phyloP scores from a whole-genome alignment of 768 basidiomycete species.

The Boletus reticulatus region DNA sequence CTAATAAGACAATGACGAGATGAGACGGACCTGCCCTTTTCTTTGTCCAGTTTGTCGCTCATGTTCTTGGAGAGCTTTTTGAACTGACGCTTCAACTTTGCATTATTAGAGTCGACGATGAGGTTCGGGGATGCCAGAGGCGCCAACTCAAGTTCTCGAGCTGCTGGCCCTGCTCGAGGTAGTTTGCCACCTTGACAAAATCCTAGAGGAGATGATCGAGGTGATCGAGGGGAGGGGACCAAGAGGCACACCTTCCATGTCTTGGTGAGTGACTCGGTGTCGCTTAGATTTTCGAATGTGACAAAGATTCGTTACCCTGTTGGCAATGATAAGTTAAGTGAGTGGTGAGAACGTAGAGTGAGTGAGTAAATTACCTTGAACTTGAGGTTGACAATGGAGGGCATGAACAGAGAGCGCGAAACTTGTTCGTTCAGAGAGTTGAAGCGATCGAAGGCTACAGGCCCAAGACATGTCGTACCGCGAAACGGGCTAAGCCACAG shows the following conservation, averaged over 20 bases:
- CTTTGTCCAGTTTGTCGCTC: conserved; percentile 91
- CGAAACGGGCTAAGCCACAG: too few species aligned
- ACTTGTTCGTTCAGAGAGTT: not conserved
- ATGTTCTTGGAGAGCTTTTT: conserved; percentile 85
- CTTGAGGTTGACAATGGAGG: conserved; percentile 83
- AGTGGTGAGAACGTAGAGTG: not conserved
- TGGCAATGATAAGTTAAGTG: conserved; percentile 13
- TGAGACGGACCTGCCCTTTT: conserved; percentile 79
- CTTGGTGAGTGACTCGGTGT: conserved; percentile 81
- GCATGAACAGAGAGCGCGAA: conserved; percentile 42
- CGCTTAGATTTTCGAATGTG: conserved; percentile 85
- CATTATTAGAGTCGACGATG: conserved; percentile 89
- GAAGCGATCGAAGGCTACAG: conserved; percentile 19
- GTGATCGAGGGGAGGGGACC: not conserved
- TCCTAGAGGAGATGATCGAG: conserved; percentile 43
- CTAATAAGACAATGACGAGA: not conserved
- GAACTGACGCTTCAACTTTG: conserved; percentile 84
- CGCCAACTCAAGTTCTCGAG: conserved; percentile 93
- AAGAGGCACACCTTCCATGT: conserved; percentile 85
- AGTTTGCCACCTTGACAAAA: conserved; percentile 87
- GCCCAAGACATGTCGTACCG: too few species aligned
- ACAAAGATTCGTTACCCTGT: conserved; percentile 94
- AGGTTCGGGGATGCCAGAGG: conserved; percentile 88
- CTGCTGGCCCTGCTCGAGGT: conserved; percentile 86
- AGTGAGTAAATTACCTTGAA: conserved; percentile 53